Conservation (phyloP, 1,284 basidiomycete species). For the Vanrija humicola region DNA sequence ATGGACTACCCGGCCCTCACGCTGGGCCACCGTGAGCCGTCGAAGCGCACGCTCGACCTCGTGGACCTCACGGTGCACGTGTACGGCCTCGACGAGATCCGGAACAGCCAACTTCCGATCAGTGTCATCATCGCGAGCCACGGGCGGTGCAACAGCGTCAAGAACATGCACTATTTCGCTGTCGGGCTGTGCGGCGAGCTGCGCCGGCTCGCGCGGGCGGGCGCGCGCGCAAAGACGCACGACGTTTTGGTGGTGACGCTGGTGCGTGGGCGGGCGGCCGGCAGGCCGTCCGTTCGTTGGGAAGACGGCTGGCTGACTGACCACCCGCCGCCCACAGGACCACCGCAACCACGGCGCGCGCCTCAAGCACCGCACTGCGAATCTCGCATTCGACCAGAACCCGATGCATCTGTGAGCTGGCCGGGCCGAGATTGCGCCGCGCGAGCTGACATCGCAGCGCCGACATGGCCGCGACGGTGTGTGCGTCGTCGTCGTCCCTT, state of each 20-base stretch:
- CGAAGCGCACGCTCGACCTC: slow-evolving; percentile 13
- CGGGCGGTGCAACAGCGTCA: slow-evolving; percentile 36
- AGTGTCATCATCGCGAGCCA: slow-evolving; percentile 39
- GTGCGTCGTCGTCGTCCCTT: slow-evolving; percentile 18
- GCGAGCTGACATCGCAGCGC: slow-evolving; percentile 25
- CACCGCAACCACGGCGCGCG: slow-evolving; percentile 72
- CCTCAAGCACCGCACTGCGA: slow-evolving; percentile 55
- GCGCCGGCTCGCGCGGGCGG: neutral
- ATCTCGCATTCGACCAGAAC: slow-evolving; percentile 62
- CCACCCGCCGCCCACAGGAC: slow-evolving; percentile 53
- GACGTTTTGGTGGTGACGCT: slow-evolving; percentile 45
- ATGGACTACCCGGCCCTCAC: slow-evolving; percentile 35
- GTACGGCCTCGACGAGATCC: slow-evolving; percentile 43
- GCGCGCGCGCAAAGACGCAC: slow-evolving; percentile 20
- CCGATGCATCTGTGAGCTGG: slow-evolving; percentile 54
- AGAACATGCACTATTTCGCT: slow-evolving; percentile 38
- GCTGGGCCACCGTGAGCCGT: slow-evolving; percentile 18
- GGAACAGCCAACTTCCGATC: slow-evolving; percentile 22
- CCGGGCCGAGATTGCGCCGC: no score
- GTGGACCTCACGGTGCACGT: slow-evolving; percentile 39
- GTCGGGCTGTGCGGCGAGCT: slow-evolving; percentile 35
- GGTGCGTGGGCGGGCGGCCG: slow-evolving; percentile 18
- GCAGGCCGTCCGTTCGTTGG: no score
- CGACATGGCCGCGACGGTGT: slow-evolving; percentile 70
- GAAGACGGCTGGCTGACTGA: neutral